Base-by-base conservation (phyloP, 306 rosid genomes). In the Sophora flavescens region DNA sequence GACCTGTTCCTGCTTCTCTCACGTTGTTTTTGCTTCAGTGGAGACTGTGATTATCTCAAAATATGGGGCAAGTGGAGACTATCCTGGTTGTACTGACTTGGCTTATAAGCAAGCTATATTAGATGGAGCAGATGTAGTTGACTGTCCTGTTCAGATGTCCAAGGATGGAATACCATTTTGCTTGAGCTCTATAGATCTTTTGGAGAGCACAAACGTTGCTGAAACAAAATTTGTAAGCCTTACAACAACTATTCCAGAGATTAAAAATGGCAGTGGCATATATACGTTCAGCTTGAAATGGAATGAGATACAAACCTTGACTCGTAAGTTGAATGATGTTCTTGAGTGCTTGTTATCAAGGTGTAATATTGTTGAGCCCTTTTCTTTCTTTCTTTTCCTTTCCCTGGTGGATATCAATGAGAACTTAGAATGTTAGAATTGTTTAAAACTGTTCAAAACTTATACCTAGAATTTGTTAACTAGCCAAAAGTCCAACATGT, bases 51-150 rank as follows among this genome's bases (percentile, higher is more conserved):
- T 96, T 68, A 91, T 92, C 69, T 96, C 98, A 22, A 87, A 91
- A 82, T 82, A 18, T 70, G 99, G 98, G 77, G 89, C 98, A 58
- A 96, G 99, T 62, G 98, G 97, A 79, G 97, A 91, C 72, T 92
- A 80, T 78, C 90, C 97, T 70, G 78, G 87, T 50, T 92, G 97
- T 81, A 89, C 94, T 2, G 57, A 96, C 79, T 75, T 82, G 58
- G 90, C 98, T 3, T 89, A 92, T 65, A 5, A 5, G 0, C 52
- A 82, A 4, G 99, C 99, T 77, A 89, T 96, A 66, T 54, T 12
- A 17, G 91, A 92, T 86, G 93, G 91, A 57, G 96, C 69, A 48
- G 97, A 88, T 51, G 80, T 96, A 65, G 85, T 96, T 15, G 97
- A 96, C 81, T 96, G 96, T 81, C 96, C 92, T 13, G 97, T 96